Base-by-base conservation (phyloP, 371 early-diverging fungal genomes). In the Circinella minor region DNA sequence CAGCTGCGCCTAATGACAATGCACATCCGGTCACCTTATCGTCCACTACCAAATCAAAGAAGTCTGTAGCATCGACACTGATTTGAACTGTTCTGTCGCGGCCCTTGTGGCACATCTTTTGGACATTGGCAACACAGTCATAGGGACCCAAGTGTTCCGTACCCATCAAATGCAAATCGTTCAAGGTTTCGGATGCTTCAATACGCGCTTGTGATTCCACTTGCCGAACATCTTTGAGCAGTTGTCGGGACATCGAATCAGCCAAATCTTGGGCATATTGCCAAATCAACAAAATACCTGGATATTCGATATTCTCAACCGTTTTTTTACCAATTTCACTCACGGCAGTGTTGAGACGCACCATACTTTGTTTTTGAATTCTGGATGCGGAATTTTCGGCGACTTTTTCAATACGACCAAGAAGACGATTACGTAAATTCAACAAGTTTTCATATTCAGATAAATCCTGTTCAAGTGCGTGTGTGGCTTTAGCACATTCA, bases 201-300 rank as follows among this genome's bases (percentile, higher is more conserved):
- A 90, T 84, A 61, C 86, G 82, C 7, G 95, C 91, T 55, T 86
- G 82, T 27, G 85, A 73, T 75, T 95, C 95, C 66, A 89, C 88
- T 77, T 83, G 84, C 36, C 82, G 77, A 27, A 92, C 86, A 46
- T 89, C 89, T 64, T 89, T 82, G 57, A 88, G 81, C 51, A 92
- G 76, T 15, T 81, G 78, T 46, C 88, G 86, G 6, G 88, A 85
- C 88, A 92, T 90, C 54, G 89, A 82, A 65, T 89, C 86, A 59
- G 87, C 85, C 64, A 94, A 80, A 66, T 91, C 90, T 63, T 91
- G 88, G n/a, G 96, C 95, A 78, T 95, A 97, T 69, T 90, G 87
- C 94, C 94, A 94, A 64, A 92, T 86, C 65, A 92, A 86, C 14
- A 94, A 72, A 55, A 95, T 72, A 20, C 98, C 96, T 20, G 89